Evolutionary conservation across 1,284 basidiomycete species (phyloP).

Genomic region (Papiliotrema nemorosa): DNA sequence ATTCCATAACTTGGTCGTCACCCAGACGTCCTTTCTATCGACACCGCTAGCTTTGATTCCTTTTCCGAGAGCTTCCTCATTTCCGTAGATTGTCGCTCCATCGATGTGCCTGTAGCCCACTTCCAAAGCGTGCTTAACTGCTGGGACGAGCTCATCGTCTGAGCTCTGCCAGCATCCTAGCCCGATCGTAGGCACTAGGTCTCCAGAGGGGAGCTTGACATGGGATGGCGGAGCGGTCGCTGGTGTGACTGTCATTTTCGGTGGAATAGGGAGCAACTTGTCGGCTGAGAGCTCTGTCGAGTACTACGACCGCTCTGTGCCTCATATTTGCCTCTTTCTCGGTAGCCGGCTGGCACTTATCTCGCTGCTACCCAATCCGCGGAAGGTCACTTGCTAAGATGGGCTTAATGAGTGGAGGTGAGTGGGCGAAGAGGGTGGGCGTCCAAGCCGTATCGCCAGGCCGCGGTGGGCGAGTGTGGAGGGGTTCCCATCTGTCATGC

Average conservation of each 20-base stretch:
- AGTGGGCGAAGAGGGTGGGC: too few species aligned
- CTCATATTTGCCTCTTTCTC: not conserved
- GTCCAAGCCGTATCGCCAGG: too few species aligned
- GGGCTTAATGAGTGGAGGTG: too few species aligned
- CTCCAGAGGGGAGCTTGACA: constrained; percentile 7
- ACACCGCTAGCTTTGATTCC: constrained; percentile 73
- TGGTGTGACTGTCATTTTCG: not conserved
- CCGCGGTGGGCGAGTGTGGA: too few species aligned
- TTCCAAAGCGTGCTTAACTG: constrained; percentile 17
- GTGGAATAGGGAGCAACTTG: not conserved
- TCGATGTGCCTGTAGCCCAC: constrained; percentile 65
- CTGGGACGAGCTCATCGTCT: constrained; percentile 10
- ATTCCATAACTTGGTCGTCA: constrained; percentile 61
- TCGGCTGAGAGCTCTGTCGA: not conserved
- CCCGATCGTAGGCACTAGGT: constrained; percentile 7
- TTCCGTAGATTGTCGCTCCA: constrained; percentile 66
- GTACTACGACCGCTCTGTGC: not conserved
- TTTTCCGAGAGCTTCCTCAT: constrained; percentile 64
- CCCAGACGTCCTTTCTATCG: constrained; percentile 72
- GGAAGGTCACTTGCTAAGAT: too few species aligned
- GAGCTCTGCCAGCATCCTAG: constrained; percentile 10
- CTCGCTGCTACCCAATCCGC: too few species aligned
- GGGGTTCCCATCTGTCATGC: too few species aligned
- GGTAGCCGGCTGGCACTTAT: too few species aligned
- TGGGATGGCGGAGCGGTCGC: not conserved